These are phyloP conservation scores for Podaxis sp. DNA, from an alignment of 768 basidiomycete species.

Conservation along the genomic window DNA sequence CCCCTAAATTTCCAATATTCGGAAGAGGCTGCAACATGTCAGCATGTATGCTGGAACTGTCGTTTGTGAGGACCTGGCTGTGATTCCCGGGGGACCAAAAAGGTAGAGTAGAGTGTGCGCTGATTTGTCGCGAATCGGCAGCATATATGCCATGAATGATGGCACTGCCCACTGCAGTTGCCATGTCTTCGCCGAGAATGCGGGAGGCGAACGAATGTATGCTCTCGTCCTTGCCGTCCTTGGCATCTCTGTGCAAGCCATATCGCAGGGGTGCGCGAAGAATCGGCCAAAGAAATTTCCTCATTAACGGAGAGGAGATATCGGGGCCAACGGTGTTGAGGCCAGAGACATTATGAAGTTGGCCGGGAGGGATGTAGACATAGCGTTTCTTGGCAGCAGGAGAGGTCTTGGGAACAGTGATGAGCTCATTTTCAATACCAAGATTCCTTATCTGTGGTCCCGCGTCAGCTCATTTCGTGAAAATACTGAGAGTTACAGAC, in stretches of 20 bases:
- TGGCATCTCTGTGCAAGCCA: slow-evolving; percentile 40
- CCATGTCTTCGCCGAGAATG: slow-evolving; percentile 71
- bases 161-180: slow-evolving; percentile 74
- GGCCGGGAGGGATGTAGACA: slow-evolving; percentile 49
- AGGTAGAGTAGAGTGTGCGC: slow-evolving; percentile 59
- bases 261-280: slow-evolving; percentile 65
- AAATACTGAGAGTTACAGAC: slow-evolving; percentile 42
- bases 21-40: slow-evolving; percentile 6
- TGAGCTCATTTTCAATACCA: slow-evolving; percentile 52
- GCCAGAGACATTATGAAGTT: slow-evolving; percentile 35
- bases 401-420: slow-evolving; percentile 66
- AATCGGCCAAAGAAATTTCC: slow-evolving; percentile 16
- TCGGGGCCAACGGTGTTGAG: slow-evolving; percentile 46
- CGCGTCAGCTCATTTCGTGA: background rate
- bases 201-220: slow-evolving; percentile 76
- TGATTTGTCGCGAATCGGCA: slow-evolving; percentile 73
- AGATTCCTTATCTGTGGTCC: slow-evolving; percentile 71
- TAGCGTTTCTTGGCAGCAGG: slow-evolving; percentile 79
- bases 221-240: slow-evolving; percentile 63
- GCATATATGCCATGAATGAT: slow-evolving; percentile 94
- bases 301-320: slow-evolving; percentile 39
- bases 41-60: background rate
- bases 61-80: slow-evolving; percentile 32
- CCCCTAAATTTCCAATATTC: slow-evolving; percentile 43
- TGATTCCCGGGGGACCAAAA: slow-evolving; percentile 4